Evolutionary conservation across 2,329 filamentous ascomycete species (phyloP).

Genomic region (Furcasterigmium sp.): DNA sequence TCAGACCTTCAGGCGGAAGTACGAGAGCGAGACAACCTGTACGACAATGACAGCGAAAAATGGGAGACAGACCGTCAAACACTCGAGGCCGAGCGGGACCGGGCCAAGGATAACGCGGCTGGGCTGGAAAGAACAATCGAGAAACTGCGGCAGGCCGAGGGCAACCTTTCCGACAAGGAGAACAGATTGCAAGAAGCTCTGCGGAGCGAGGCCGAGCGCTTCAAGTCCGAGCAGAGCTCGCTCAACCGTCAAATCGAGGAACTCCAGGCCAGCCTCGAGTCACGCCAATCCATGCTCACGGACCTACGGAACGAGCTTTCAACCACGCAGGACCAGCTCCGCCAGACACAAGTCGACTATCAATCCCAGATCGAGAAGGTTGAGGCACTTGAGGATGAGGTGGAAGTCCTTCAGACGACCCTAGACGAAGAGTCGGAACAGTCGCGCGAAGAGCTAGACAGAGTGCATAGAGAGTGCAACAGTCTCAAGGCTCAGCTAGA

Average conservation of each 20-base stretch:
- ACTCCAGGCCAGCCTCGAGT: conserved; percentile 65
- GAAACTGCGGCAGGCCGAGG: conserved; percentile 62
- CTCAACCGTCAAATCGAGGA: conserved; percentile 70
- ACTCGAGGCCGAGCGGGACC: conserved; percentile 60
- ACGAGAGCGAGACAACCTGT: conserved; percentile 64
- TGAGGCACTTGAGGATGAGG: conserved; percentile 66
- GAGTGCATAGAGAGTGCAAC: conserved; percentile 39
- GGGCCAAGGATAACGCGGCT: conserved; percentile 61
- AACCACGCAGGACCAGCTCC: conserved; percentile 61
- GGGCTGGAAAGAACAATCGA: conserved; percentile 68
- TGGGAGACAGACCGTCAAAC: conserved; percentile 65
- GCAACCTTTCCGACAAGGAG: conserved; percentile 63
- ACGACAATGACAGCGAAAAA: conserved; percentile 65
- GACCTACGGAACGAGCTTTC: conserved; percentile 62
- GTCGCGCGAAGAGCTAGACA: conserved; percentile 40
- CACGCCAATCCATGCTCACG: conserved; percentile 60
- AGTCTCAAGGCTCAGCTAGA: conserved; percentile 37
- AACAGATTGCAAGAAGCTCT: conserved; percentile 62
- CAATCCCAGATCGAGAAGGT: conserved; percentile 59
- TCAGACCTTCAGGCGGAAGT: conserved; percentile 59
- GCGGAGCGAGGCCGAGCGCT: conserved; percentile 65
- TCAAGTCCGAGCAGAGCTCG: conserved; percentile 65
- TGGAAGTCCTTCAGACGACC: conserved; percentile 65
- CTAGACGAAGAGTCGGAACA: conserved; percentile 61
- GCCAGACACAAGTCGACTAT: conserved; percentile 60